A percentile compares a stretch with the other conserved stretches of the same genome.
These are phyloP conservation scores for Tylopilus cervinicoccineus DNA, from an alignment of 768 basidiomycete genomes.

Conservation along the genomic window DNA sequence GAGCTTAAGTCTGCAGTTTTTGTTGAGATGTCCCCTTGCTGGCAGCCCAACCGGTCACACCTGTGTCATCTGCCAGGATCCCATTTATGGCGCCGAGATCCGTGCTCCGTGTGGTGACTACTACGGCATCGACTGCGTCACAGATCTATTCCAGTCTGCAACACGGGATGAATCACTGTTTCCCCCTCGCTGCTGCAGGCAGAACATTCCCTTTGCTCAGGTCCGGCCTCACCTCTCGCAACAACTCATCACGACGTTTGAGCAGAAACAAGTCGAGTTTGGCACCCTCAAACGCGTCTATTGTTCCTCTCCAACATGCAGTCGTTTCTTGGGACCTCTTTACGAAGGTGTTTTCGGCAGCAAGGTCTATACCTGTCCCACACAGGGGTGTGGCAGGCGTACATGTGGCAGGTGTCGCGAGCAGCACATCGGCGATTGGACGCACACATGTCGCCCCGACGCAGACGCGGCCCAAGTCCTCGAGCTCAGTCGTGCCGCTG, in stretches of 20 bases:
- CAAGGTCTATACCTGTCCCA: conserved; percentile 20
- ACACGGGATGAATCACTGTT: background rate
- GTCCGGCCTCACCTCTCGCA: background rate
- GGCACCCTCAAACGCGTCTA: conserved; percentile 35
- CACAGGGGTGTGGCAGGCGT: conserved; percentile 14
- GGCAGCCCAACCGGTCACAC: no score
- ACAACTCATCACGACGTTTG: no score
- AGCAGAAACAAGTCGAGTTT: conserved; percentile 27
- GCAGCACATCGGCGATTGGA: conserved; percentile 20
- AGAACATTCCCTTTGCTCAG: background rate
- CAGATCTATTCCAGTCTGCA: background rate
- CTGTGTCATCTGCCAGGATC: no score
- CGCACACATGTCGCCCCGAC: conserved; percentile 25
- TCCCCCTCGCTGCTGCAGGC: background rate
- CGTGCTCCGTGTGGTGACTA: background rate
- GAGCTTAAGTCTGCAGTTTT: background rate
- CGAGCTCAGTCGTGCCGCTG: conserved; percentile 22
- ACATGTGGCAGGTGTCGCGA: conserved; percentile 27
- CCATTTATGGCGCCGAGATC: background rate
- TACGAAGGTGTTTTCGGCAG: conserved; percentile 20
- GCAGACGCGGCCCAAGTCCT: conserved; percentile 23
- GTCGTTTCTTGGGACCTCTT: conserved; percentile 35
- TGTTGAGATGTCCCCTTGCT: background rate
- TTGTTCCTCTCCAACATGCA: conserved; percentile 32
- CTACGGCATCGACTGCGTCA: background rate